A percentile compares a stretch with the other conserved stretches of the same genome.
Conservation (phyloP, 2,329 filamentous ascomycete species). For the Diplocarpon rosae region DNA sequence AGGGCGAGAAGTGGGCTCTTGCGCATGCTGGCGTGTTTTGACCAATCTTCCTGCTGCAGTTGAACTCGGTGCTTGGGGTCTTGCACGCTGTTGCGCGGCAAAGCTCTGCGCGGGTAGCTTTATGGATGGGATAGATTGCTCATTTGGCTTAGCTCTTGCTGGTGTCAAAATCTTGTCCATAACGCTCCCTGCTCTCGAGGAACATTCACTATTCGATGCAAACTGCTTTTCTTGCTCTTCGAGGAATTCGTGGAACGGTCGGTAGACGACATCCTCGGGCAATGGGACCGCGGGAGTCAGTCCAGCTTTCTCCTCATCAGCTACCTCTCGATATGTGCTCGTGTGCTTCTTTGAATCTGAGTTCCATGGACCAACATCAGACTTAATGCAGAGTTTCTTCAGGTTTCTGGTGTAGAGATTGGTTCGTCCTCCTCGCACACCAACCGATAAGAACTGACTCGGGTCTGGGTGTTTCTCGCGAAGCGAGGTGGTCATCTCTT, state of each 20-base stretch:
- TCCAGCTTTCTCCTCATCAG: conserved; percentile 55
- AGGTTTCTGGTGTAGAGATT: conserved; percentile 35
- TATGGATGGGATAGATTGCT: conserved; percentile 12
- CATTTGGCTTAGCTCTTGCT: conserved; percentile 4
- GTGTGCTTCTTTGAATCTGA: conserved; percentile 37
- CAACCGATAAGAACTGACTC: conserved; percentile 42
- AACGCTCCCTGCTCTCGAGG: conserved; percentile 9
- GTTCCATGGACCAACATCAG: conserved; percentile 47
- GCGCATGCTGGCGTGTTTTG: conserved; percentile 13
- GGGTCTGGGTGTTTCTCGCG: conserved; percentile 46
- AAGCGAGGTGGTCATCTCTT: conserved; percentile 47
- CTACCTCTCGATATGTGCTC: conserved; percentile 49
- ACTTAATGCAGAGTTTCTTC: conserved; percentile 45
- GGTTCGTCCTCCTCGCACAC: conserved; percentile 33
- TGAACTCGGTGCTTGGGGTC: conserved; percentile 34
- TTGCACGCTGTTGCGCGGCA: conserved; percentile 53
- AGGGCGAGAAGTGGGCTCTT: conserved; percentile 12
- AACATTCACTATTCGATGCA: conserved; percentile 6
- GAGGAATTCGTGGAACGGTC: conserved; percentile 50
- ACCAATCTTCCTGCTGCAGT: conserved; percentile 9
- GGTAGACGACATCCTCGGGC: conserved; percentile 50
- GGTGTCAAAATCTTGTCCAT: conserved; percentile 11
- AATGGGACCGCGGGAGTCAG: conserved; percentile 53
- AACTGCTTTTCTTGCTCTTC: conserved; percentile 35
- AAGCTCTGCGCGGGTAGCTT: conserved; percentile 50